Percentiles rank a stretch among this genome's conserved stretches.
Conservation (phyloP, 768 basidiomycete genomes). For the Lactarius vividus region DNA sequence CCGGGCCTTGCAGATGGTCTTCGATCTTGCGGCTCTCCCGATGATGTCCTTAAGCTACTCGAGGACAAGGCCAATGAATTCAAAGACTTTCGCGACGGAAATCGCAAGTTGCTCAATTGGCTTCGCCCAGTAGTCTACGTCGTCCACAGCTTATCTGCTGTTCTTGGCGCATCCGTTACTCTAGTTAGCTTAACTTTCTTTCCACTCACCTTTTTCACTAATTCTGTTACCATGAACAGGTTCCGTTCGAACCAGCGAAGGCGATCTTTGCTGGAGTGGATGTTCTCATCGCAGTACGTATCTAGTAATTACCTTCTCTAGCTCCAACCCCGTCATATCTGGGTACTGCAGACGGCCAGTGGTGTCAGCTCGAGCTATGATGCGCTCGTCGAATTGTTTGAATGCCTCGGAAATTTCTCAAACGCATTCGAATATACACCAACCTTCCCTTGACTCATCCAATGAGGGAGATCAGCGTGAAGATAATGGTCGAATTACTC, state of each 20-base stretch:
- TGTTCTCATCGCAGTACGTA: slow-evolving; percentile 1
- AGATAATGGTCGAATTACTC: slow-evolving; percentile 6
- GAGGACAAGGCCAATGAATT: not conserved
- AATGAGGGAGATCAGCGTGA: not conserved
- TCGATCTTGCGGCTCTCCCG: not conserved
- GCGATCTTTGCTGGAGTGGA: slow-evolving; percentile 5
- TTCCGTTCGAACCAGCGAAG: not conserved
- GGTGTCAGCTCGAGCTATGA: not conserved
- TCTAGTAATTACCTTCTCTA: not conserved
- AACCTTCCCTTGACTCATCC: not conserved
- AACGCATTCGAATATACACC: slow-evolving; percentile 2
- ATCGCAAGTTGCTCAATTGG: not conserved
- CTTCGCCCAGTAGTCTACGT: not conserved
- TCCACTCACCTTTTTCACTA: not conserved
- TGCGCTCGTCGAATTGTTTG: not conserved
- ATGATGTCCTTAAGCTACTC: not conserved
- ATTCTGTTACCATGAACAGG: not conserved
- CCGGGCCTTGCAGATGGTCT: not conserved
- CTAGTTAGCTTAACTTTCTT: not conserved
- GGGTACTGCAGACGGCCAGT: not conserved
- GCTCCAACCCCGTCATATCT: not conserved
- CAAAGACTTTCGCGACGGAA: not conserved
- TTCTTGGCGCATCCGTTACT: not conserved
- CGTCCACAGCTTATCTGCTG: not conserved
- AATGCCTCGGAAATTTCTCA: slow-evolving; percentile 5